Evolutionary conservation across 306 rosid genomes (phyloP), one percentile per base, ranked within the genome.

Genomic region (Quercus aquifolioides): DNA sequence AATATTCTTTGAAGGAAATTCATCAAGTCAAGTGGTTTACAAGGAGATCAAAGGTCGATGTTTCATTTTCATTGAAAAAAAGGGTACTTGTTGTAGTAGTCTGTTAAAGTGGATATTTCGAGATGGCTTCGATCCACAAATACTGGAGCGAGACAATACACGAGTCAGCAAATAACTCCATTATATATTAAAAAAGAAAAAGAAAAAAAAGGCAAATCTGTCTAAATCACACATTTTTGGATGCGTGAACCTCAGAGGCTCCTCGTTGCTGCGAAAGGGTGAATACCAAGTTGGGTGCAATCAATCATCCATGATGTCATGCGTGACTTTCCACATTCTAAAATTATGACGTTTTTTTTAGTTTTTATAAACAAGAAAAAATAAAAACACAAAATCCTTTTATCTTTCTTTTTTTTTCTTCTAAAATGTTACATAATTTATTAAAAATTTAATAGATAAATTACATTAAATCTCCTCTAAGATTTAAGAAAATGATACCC

Each of bases 161-260:
- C 43, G 60, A 46, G 46, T 46, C 79, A 75, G 71, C 79, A 75
- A 75, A 75, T 14, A 43, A 38, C 10, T 5, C 23, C 19, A 75
- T 15, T 41, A 8, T 7, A 41, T 8, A 41, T 33, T 33, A 1
- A 5, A 33, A 33, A 23, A 23, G 5, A 33, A 33, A 1, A 5
- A 33, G 5, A 2, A 23, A 23, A 28, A 77, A 26, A 51, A 63
- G 64, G 4, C 54, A 51, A 30, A 62, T 64, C 14, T 14, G 63
- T 76, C 79, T 19, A 64, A 49, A 64, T 76, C 79, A 28, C 10
- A 14, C 12, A 41, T 7, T 8, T 41, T 12, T 2, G 21, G 80
- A 63, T 77, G 68, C 55, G 23, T 68, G 74, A 33, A 77, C 55
- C 64, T 19, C 4, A 25, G 3, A 4, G 21, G 30, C 1, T 13